These are phyloP conservation scores for Evernia prunastri DNA, from an alignment of 495 filamentous ascomycete species.

Conservation along the genomic window DNA sequence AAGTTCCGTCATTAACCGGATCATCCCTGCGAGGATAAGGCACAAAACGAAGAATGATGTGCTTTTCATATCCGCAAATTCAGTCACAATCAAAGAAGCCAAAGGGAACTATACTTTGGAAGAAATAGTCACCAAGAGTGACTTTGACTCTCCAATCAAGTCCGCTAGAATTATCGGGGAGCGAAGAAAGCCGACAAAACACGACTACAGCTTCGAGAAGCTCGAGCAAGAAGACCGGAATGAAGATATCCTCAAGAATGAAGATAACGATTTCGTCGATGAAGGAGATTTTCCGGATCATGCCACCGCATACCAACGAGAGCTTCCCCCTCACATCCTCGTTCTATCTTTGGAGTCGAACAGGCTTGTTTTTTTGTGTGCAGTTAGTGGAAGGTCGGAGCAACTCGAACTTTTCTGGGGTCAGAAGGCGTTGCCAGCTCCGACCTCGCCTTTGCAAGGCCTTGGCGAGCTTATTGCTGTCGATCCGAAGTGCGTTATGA, in stretches of 20 bases:
- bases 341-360: slow-evolving; percentile 63
- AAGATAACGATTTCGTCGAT: background rate
- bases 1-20: slow-evolving; percentile 69
- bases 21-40: slow-evolving; percentile 73
- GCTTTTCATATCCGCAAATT: slow-evolving; percentile 74
- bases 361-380: slow-evolving; percentile 66
- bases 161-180: slow-evolving; percentile 34
- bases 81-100: slow-evolving; percentile 59
- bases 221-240: background rate
- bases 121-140: slow-evolving; percentile 62
- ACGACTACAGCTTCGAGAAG: background rate
- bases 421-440: slow-evolving; percentile 49
- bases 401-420: slow-evolving; percentile 54
- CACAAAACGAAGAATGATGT: slow-evolving; percentile 70
- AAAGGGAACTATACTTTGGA: slow-evolving; percentile 55
- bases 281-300: background rate
- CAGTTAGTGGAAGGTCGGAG: slow-evolving; percentile 36
- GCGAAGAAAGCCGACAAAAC: slow-evolving; percentile 32
- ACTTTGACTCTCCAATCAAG: slow-evolving; percentile 60
- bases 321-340: slow-evolving; percentile 68
- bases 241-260: too few relatives aligned
- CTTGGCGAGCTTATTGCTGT: slow-evolving; percentile 76
- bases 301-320: background rate
- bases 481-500: slow-evolving; percentile 57
- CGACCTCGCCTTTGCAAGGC: slow-evolving; percentile 47